Evolutionary conservation across 352 stramenopile species (phyloP), one percentile per base, ranked within the genome.

Genomic region (Globisporangium abappressorium): DNA sequence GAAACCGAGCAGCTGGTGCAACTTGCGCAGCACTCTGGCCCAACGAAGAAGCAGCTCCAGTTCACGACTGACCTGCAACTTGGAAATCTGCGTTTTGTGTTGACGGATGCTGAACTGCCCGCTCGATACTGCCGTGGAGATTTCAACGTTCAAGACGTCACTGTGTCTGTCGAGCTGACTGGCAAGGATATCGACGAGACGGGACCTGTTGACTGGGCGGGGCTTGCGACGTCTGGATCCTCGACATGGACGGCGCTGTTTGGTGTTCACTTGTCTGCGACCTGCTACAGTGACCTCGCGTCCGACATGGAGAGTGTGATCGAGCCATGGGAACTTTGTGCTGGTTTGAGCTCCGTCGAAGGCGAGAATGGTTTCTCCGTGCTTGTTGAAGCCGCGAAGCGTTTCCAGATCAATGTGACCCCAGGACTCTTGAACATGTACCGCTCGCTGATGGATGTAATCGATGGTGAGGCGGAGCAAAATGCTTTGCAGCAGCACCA

Each of bases 371-470:
- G 84, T 0, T 82, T 88, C 28, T 81, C 82, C 18, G 72, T 85
- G 18, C 70, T 90, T 46, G 73, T 88, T 30, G 84, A 92, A 53
- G 84, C 84, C 18, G 79, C 79, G 6, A 90, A 86, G 65, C 79
- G 79, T 14, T 90, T 93, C 68, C 84, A 93, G 62, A 83, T 93
- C 60, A 93, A 93, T 64, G 73, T 93, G 38, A 90, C 84, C 12
- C 82, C 84, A 4, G 84, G 80, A 41, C 70, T 93, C 20, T 33
- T 96, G 56, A 91, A 93, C 53, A 90, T 81, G 14, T 92, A 94
- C 36, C 82, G 82, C 57, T 81, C 83, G 14, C 51, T 96, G 53
- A 92, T 91, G 71, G 88, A 96, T 26, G 82, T 92, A 0, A 65
- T 93, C 46, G 84, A 89, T 18, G 82, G 80, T 18, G 83, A 90